Base-by-base conservation (phyloP, 73 alveolate genomes). In the Stentor roeselii region DNA sequence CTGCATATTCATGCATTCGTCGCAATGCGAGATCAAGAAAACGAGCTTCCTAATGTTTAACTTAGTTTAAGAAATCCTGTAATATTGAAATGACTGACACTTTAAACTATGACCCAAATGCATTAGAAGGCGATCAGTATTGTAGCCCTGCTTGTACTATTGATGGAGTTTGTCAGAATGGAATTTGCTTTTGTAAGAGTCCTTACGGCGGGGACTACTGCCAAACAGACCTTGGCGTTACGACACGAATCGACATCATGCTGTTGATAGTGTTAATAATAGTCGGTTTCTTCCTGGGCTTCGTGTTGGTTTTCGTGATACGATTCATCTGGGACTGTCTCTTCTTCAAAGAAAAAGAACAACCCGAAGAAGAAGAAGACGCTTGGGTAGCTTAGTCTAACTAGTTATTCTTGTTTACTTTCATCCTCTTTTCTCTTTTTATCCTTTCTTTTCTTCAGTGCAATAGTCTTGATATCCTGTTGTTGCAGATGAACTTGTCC, bases 401-500 rank as follows among this genome's bases (percentile, higher is more conserved):
- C n/a, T n/a, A n/a, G n/a, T n/a, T n/a, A n/a, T n/a, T n/a, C n/a
- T n/a, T n/a, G n/a, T 50, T 50, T 50, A 11, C 6, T 78, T 41
- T 30, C 36, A 21, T n/a, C 41, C 37, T 59, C 40, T 32, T 60
- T 59, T 67, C 82, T 82, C 14, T 76, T 78, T 75, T 86, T 78
- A 30, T 14, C 42, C 59, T 87, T 87, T 86, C 90, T 86, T 84
- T 89, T 89, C 75, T 89, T 90, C 32, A 90, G 86, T 35, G 90
- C 95, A 36, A 93, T n/a, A 34, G 90, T 88, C 50, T 87, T 91
- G 35, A 93, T 67, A 59, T 93, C 96, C 84, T 93, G 84, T 75
- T 91, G 86, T 59, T 93, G 89, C 38, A 92, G 86, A 85, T 80
- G 92, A 42, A 93, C 93, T 78, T 85, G 92, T 38, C 94, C 98